Percentiles rank a stretch among this genome's conserved stretches.
phyloP scores from a whole-genome alignment of 305 asterid genomes.

The Salvia sclarea region DNA sequence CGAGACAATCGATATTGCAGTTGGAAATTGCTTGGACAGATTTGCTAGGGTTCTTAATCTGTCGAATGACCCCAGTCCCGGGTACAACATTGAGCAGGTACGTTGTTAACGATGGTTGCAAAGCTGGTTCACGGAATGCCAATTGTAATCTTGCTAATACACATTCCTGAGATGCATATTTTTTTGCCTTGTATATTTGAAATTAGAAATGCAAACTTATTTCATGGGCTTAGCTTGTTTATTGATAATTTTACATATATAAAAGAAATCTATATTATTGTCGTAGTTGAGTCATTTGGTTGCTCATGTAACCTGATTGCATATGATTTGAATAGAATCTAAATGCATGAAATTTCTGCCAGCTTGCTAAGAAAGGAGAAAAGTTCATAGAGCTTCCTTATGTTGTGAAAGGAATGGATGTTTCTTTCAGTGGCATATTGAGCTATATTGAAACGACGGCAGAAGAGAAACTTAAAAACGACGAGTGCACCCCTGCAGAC shows the following conservation, averaged over 20 bases:
- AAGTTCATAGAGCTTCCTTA: conserved; percentile 92
- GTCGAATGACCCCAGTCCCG: conserved; percentile 98
- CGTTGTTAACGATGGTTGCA: neutral
- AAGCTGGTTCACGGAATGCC: too few relatives aligned
- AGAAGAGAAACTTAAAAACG: conserved; percentile 71
- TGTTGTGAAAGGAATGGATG: conserved; percentile 99
- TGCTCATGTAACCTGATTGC: too few relatives aligned
- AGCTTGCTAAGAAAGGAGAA: conserved; percentile 97
- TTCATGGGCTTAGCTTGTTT: too few relatives aligned
- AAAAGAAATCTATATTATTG: too few relatives aligned
- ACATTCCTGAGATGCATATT: too few relatives aligned
- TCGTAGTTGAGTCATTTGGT: too few relatives aligned
- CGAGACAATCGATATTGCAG: conserved; percentile 95
- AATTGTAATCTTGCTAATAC: too few relatives aligned
- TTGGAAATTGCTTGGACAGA: conserved; percentile 96
- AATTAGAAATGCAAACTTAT: too few relatives aligned
- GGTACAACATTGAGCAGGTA: conserved; percentile 98
- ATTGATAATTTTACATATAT: too few relatives aligned
- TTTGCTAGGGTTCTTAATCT: conserved; percentile 92
- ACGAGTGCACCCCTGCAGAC: conserved; percentile 58
- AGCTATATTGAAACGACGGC: conserved; percentile 87
- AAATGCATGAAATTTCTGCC: conserved; percentile 32
- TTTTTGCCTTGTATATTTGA: too few relatives aligned
- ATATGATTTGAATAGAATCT: neutral
- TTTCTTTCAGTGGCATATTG: conserved; percentile 93